These are phyloP conservation scores for Diplocarpon mali DNA, from an alignment of 2,329 filamentous ascomycete genomes.

Conservation along the genomic window DNA sequence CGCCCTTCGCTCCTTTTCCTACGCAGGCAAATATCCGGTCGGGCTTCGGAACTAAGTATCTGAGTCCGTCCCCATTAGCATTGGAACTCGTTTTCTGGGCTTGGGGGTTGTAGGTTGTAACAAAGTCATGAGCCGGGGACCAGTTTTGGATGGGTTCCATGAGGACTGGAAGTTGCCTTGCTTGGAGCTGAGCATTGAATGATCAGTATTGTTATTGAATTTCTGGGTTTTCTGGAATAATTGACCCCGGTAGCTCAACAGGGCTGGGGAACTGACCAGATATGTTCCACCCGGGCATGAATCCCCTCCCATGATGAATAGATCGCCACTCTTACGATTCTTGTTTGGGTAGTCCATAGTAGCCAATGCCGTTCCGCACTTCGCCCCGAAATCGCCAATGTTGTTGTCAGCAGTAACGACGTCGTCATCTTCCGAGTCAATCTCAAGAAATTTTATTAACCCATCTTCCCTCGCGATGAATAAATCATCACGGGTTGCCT, in stretches of 20 bases:
- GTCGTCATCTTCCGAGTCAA: slow-evolving; percentile 42
- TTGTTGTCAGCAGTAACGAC: slow-evolving; percentile 43
- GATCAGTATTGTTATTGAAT: slow-evolving; percentile 1
- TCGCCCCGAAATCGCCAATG: slow-evolving; percentile 57
- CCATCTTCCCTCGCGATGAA: slow-evolving; percentile 88
- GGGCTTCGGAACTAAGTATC: slow-evolving; percentile 24
- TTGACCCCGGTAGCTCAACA: background rate
- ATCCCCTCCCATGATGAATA: slow-evolving; percentile 38
- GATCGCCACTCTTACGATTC: slow-evolving; percentile 40
- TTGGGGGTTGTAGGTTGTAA: slow-evolving; percentile 32
- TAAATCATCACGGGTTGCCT: slow-evolving; percentile 60
- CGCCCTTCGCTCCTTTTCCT: slow-evolving; percentile 49
- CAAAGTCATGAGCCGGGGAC: slow-evolving; percentile 33
- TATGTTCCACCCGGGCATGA: slow-evolving; percentile 69
- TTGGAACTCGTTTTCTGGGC: slow-evolving; percentile 1
- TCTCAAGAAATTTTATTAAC: slow-evolving; percentile 60
- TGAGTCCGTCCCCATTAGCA: slow-evolving; percentile 27
- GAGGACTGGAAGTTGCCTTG: slow-evolving; percentile 41
- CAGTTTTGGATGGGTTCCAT: slow-evolving; percentile 55
- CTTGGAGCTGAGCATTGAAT: slow-evolving; percentile 34
- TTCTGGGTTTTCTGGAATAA: background rate
- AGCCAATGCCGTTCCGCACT: slow-evolving; percentile 73
- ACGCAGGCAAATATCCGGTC: slow-evolving; percentile 57
- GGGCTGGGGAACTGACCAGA: slow-evolving; percentile 18
- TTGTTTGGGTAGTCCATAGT: slow-evolving; percentile 44